A percentile compares a stretch with the other conserved stretches of the same genome.
These are phyloP conservation scores for Gymnopus androsaceus DNA, from an alignment of 1,284 basidiomycete species.

Conservation along the genomic window DNA sequence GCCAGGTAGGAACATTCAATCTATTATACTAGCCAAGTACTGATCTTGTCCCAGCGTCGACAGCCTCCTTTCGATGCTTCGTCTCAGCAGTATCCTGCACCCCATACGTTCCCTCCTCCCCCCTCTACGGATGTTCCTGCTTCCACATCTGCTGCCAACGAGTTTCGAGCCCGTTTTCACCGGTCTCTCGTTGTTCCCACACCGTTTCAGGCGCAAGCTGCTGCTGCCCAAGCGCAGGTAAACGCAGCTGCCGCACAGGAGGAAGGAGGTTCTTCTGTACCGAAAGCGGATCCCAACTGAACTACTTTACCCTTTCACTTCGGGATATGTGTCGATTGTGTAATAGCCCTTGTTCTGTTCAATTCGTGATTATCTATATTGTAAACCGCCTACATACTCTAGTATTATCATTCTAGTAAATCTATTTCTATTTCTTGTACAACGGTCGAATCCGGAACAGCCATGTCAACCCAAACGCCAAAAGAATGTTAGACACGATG, in stretches of 20 bases:
- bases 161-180: slow-evolving; percentile 73
- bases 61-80: slow-evolving; percentile 39
- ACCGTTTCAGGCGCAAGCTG: slow-evolving; percentile 47
- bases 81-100: slow-evolving; percentile 21
- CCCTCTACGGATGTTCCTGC: slow-evolving; percentile 21
- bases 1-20: slow-evolving; percentile 49
- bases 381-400: too few relatives aligned
- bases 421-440: too few relatives aligned
- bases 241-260: background rate
- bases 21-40: slow-evolving; percentile 5
- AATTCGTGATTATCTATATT: too few relatives aligned
- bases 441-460: too few relatives aligned
- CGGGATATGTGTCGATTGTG: too few relatives aligned
- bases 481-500: too few relatives aligned
- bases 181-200: slow-evolving; percentile 63
- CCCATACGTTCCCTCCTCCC: slow-evolving; percentile 27
- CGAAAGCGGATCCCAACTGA: slow-evolving; percentile 1
- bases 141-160: slow-evolving; percentile 41
- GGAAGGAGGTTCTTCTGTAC: background rate
- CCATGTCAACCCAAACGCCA: too few relatives aligned
- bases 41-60: slow-evolving; percentile 60
- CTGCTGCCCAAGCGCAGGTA: slow-evolving; percentile 11
- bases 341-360: too few relatives aligned
- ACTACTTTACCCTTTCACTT: too few relatives aligned
- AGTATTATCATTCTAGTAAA: too few relatives aligned